A percentile compares a stretch with the other conserved stretches of the same genome.
These are phyloP conservation scores for Dacryopinax spathularia DNA, from an alignment of 768 basidiomycete species.

Conservation along the genomic window DNA sequence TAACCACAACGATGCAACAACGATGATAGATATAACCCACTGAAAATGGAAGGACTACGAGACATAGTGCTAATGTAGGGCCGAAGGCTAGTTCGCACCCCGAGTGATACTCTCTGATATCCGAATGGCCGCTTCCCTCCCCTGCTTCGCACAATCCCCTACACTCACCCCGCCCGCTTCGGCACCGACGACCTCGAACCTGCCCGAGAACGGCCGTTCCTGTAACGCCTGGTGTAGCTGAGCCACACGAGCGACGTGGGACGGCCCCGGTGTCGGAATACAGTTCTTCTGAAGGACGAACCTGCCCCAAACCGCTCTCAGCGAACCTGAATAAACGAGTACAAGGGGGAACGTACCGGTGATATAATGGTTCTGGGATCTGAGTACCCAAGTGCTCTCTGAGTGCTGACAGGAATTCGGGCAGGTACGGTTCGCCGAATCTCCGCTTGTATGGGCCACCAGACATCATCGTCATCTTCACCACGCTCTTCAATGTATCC, in stretches of 20 bases:
- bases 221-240: slow-evolving; percentile 37
- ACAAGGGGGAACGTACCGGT: slow-evolving; percentile 17
- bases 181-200: slow-evolving; percentile 60
- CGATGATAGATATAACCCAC: no score
- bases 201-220: slow-evolving; percentile 30
- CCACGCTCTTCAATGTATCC: slow-evolving; percentile 28
- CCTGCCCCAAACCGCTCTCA: neutral
- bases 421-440: neutral
- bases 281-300: slow-evolving; percentile 38
- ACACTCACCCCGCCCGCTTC: slow-evolving; percentile 79
- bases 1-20: no score
- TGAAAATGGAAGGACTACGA: no score
- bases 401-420: neutral
- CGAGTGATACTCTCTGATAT: slow-evolving; percentile 5
- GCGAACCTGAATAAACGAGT: slow-evolving; percentile 15
- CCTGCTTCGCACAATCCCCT: slow-evolving; percentile 69
- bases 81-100: neutral
- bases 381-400: neutral
- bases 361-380: slow-evolving; percentile 7
- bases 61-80: no score
- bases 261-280: slow-evolving; percentile 64
- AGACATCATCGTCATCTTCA: slow-evolving; percentile 78
- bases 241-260: slow-evolving; percentile 55
- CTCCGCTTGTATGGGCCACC: slow-evolving; percentile 55
- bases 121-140: slow-evolving; percentile 32